A percentile compares a stretch with the other conserved stretches of the same genome.
phyloP scores from a whole-genome alignment of 228 moss, liverwort and hornwort genomes.

The Sphagnum fallax region DNA sequence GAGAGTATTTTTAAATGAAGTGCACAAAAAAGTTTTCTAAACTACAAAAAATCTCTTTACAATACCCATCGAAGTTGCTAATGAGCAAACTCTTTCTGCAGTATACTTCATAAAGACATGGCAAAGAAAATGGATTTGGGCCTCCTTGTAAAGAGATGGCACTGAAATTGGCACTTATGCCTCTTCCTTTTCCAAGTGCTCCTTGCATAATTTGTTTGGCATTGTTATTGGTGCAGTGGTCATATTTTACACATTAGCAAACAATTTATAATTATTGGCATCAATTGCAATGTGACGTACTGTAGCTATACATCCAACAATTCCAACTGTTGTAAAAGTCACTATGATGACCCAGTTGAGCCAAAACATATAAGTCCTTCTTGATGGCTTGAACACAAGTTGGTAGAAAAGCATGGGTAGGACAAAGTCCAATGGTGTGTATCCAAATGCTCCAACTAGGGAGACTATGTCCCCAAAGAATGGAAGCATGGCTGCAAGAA shows the following conservation, averaged over 20 bases:
- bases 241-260: slow-evolving; percentile 19
- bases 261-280: slow-evolving; percentile 28
- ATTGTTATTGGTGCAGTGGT: too few relatives aligned
- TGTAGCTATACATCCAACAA: slow-evolving; percentile 23
- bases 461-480: slow-evolving; percentile 25
- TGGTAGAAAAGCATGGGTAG: slow-evolving; percentile 22
- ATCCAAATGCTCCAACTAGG: slow-evolving; percentile 37
- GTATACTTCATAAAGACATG: too few relatives aligned
- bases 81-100: too few relatives aligned
- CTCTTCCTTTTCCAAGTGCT: too few relatives aligned
- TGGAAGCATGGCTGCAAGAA: slow-evolving; percentile 14
- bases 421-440: slow-evolving; percentile 27
- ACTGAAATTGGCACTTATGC: too few relatives aligned
- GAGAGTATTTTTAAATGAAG: too few relatives aligned
- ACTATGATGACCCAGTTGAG: slow-evolving; percentile 11
- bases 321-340: slow-evolving; percentile 7
- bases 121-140: too few relatives aligned
- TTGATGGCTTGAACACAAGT: slow-evolving; percentile 8
- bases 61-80: too few relatives aligned
- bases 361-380: slow-evolving; percentile 4
- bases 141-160: too few relatives aligned
- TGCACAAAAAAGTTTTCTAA: too few relatives aligned
- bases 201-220: too few relatives aligned
- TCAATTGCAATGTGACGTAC: slow-evolving; percentile 22
- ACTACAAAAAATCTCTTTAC: too few relatives aligned